Conservation (phyloP, 495 filamentous ascomycete genomes). For the Cercophora samala region DNA sequence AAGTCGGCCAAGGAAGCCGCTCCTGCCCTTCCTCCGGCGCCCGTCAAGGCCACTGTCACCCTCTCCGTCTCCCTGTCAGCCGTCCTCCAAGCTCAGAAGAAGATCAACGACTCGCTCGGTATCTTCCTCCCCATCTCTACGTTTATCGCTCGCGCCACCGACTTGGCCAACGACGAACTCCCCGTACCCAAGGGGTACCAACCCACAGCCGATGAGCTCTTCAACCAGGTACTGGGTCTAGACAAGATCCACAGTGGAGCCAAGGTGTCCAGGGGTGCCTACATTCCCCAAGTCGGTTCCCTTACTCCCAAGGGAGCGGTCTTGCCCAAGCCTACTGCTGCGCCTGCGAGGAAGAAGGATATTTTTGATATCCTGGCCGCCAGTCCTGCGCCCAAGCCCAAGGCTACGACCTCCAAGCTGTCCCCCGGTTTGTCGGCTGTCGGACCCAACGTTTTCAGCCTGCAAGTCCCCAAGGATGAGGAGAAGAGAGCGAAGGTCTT, state of each 20-base stretch:
- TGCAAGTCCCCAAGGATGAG: constrained; percentile 71
- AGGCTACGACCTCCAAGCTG: constrained; percentile 27
- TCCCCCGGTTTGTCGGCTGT: constrained; percentile 37
- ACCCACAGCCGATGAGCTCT: constrained; percentile 75
- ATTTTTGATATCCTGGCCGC: constrained; percentile 70
- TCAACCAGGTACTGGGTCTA: constrained; percentile 80
- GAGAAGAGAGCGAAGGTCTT: constrained; percentile 77
- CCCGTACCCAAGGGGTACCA: constrained; percentile 59
- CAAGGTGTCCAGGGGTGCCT: constrained; percentile 53
- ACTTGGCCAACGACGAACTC: constrained; percentile 80
- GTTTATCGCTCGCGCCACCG: constrained; percentile 78
- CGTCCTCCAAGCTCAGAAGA: constrained; percentile 74
- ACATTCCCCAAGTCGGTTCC: constrained; percentile 70
- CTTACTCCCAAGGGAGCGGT: constrained; percentile 41
- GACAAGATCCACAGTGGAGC: constrained; percentile 37
- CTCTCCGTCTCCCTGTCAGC: constrained; percentile 73
- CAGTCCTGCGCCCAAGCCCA: constrained; percentile 36
- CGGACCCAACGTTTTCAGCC: constrained; percentile 74
- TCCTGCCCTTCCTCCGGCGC: constrained; percentile 41
- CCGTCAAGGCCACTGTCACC: constrained; percentile 53
- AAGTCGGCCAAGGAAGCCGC: constrained; percentile 45
- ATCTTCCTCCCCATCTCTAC: constrained; percentile 79
- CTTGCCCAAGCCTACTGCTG: constrained; percentile 41
- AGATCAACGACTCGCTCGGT: constrained; percentile 69
- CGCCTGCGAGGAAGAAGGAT: constrained; percentile 61